Evolutionary conservation across 805 yeast species (phyloP), one percentile per base, ranked within the genome.

Genomic region (Ogataea pignaliae): DNA sequence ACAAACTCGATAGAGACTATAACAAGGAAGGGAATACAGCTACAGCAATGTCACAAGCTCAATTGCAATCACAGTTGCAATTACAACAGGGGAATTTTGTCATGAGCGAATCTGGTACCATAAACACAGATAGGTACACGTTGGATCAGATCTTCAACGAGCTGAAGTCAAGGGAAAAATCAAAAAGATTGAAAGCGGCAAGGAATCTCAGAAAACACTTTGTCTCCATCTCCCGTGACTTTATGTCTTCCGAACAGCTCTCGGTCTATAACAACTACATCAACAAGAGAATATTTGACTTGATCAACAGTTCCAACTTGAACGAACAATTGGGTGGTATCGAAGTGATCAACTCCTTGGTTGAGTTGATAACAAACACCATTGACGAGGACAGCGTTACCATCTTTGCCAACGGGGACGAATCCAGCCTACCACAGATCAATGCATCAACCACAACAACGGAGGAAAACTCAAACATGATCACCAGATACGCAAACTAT

Each of bases 401-500:
- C 34, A 18, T 16, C 35, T 12, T 16, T 15, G 14, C 7, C 28
- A 18, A 12, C 11, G 39, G 35, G 11, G 57, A 55, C 17, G 58
- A 54, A 13, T 43, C 55, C 17, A 40, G 57, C 10, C 64, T 73
- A 3, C 51, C 63, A 2, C 64, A 61, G 40, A 51, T 63, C 26
- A 75, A 75, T 15, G 53, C 63, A 2, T 50, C 65, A 3, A 21
- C 26, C 26, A 49, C 62, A 4, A 51, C 64, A 2, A 44, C 64
- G 16, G 91, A 85, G 54, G 97, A 89, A 54, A 77, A 83, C 50
- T 88, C 95, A 17, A 87, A 88, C 44, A 90, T 87, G 64, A 86
- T 95, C 2, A 88, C 96, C 7, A 72, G 98, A 46, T 80, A 87
- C 59, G 91, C 96, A n/a, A 91, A 88, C 54, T 91, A 91, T 59